Base-by-base conservation (phyloP, 331 rosid species). In the Prunus yedoensis region DNA sequence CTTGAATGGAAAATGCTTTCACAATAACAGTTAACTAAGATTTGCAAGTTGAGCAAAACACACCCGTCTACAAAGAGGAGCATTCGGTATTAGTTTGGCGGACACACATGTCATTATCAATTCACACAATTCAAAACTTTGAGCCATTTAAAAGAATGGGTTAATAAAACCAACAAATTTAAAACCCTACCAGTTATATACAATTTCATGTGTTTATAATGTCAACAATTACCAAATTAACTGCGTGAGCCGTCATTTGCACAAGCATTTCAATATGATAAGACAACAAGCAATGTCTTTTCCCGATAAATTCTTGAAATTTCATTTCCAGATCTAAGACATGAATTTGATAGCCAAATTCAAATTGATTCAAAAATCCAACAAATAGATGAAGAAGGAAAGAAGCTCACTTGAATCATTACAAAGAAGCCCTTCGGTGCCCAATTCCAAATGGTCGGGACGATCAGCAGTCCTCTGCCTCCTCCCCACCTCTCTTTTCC, bases 401-500 rank as follows among this genome's bases (percentile, higher is more conserved):
- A 79, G 54, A 51, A 62, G 79, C 80, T 68, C 18, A 71, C 85
- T 28, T 41, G 27, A 72, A 59, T 47, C 38, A 59, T 35, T 14
- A 65, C 45, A 57, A 30, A 68, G 13, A 75, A 46, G 38, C 8
- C 71, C 66, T 66, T 67, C 47, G 45, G 16, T 61, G 25, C 38
- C 58, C 49, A 52, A 25, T 17, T 72, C 65, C 47, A 18, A 18
- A 57, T n/a, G 47, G 27, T 10, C 62, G 23, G 52, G 43, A 38
- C 70, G 51, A 74, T 77, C 66, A 27, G 66, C 66, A 28, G 17
- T 27, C 43, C 20, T 2, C 2, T 27, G 66, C n/a, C 66, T 27
- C 64, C 15, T 35, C 43, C 60, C 50, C 46, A 67, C 49, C 68
- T 63, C 47, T 38, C 10, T 30, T 15, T 32, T 15, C 17, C 3